Conservation (phyloP, 176 grass and related monocot species). For the Oryza meridionalis region DNA sequence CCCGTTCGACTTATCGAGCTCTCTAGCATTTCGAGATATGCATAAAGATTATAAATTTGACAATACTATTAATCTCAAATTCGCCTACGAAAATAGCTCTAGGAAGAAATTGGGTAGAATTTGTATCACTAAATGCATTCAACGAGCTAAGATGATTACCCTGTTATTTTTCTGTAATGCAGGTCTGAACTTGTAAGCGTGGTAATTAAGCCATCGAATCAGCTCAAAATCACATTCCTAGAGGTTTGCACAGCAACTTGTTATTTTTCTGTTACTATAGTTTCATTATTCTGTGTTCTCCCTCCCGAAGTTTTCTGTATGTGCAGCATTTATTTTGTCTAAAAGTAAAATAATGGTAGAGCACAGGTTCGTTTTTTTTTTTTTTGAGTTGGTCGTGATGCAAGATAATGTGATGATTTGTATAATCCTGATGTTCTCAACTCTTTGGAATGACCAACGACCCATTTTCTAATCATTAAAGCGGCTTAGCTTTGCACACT, state of each 20-base stretch:
- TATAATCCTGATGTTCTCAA: no score
- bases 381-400: no score
- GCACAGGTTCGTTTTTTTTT: neutral
- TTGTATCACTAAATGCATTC: slow-evolving; percentile 22
- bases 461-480: neutral
- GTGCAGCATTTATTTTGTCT: neutral
- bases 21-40: neutral
- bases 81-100: neutral
- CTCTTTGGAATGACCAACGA: no score
- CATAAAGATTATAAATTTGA: neutral
- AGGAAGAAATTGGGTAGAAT: neutral
- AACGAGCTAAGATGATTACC: slow-evolving; percentile 20
- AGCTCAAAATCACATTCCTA: slow-evolving; percentile 95
- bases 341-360: slow-evolving; percentile 21
- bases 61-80: neutral
- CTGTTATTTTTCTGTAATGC: slow-evolving; percentile 50
- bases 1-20: neutral
- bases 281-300: neutral
- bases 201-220: slow-evolving; percentile 89
- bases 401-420: no score
- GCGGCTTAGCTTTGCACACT: neutral
- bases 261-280: slow-evolving; percentile 12
- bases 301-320: neutral
- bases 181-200: slow-evolving; percentile 89
- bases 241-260: slow-evolving; percentile 64